Base-by-base conservation (phyloP, 2,329 filamentous ascomycete genomes). In the Xylariaceae sp. region DNA sequence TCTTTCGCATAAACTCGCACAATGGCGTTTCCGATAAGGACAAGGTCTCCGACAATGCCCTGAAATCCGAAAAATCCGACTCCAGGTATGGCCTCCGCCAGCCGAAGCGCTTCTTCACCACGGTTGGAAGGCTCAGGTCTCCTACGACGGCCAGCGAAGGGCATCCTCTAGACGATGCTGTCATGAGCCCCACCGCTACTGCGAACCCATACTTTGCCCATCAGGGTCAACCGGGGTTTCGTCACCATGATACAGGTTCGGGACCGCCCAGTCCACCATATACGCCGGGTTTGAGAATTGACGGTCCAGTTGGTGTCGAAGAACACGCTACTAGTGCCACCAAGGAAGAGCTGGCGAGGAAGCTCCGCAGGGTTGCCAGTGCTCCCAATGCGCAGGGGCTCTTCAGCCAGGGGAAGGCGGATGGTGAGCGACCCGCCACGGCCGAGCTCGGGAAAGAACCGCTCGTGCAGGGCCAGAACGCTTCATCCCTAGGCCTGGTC, bases 121-220 rank as follows among this genome's bases (percentile, higher is more conserved):
- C 85, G 53, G 87, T 94, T 59, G 84, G 84, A 59, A 84, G 90
- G 53, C 88, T 90, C 60, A 81, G 90, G 55, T 94, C 88, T 24
- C 83, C 85, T 44, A 97, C 90, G 17, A 86, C 94, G 40, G 87
- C 87, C 51, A 95, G 88, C 65, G 90, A 96, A 66, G 89, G 89
- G 53, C 88, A 96, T 59, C 78, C 83, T 42, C 74, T 96, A 50
- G 90, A 96, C 52, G 89, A 96, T 63, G 73, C 78, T 46, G 21
- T 24, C 11, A 74, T 94, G 56, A 95, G 89, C 58, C 92, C 92
- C 17, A 97, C 88, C 4, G 90, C 89, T 36, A 81, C 90, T 59
- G 90, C 88, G 49, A 98, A 98, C 62, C 92, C 92, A 13, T 98
- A 98, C 67, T 98, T 97, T 64, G 85, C 82, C 51, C 92, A 97